Evolutionary conservation across 164 flowering plant genomes (phyloP), one percentile per base, ranked within the genome.

Genomic region (Chloranthus sessilifolius): DNA sequence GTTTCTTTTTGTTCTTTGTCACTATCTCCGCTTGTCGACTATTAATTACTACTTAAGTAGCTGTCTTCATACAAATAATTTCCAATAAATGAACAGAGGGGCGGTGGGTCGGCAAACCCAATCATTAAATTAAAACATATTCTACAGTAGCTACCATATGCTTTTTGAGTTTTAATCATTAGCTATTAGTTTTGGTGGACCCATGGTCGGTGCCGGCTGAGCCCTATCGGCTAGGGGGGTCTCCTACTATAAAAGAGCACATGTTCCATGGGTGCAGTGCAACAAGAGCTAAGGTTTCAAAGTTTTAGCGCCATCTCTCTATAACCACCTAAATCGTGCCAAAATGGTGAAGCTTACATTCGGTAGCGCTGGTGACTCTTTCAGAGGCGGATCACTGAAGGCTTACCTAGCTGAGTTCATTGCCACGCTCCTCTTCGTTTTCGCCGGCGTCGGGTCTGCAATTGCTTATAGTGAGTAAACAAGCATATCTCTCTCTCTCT

Each of bases 391-490:
- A 4, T 74, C 83, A 0, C 40, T 81, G 19, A 83, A 70, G 70
- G 50, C 81, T 23, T 81, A 79, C 50, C 29, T 81, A 1, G 63
- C 92, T 5, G 88, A 83, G 65, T 83, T 77, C 73, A 79, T 81
- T 10, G 70, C 92, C 35, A 81, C 85, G 20, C 78, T 81, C 29
- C 80, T 81, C 35, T 83, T 83, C 19, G 87, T 83, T 17, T 81
- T 83, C 33, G 91, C 91, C 10, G 88, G 88, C 4, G 87, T 81
- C 44, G 91, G 91, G 8, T 83, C 91, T 0, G 91, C 91, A 24
- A 74, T 83, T 15, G 77, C 91, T 47, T 78, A 31, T 47, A 54
- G 91, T 81, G 50, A 68, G 75, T 61, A 9, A 29, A 1, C 26
- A 2, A 22, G 22, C 14, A 5, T 20, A 20, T 22, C 11, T 20